Conservation (phyloP, 75 land plant genomes). For the Pseudotsuga menziesii region DNA sequence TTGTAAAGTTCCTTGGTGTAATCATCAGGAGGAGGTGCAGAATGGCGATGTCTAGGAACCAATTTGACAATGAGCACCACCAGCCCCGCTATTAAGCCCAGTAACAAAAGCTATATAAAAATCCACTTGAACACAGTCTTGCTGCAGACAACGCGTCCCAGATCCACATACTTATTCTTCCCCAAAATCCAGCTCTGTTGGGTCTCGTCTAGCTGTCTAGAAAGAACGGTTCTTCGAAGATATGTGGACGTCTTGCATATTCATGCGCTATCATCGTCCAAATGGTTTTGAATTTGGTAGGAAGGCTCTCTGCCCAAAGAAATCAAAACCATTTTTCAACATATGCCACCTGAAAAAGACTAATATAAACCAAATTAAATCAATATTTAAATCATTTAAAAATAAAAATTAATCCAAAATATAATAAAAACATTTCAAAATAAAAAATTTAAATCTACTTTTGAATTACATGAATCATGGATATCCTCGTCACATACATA, state of each 20-base stretch:
- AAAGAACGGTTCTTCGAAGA: constrained; percentile 40
- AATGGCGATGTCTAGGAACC: constrained; percentile 60
- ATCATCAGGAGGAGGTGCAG: constrained; percentile 72
- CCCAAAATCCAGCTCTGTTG: constrained; percentile 93
- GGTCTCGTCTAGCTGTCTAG: constrained; percentile 54
- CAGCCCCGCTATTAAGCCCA: constrained; percentile 60
- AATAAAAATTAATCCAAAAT: too few species aligned
- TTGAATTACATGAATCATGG: too few species aligned
- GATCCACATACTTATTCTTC: constrained; percentile 79
- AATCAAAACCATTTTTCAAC: too few species aligned
- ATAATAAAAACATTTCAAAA: too few species aligned
- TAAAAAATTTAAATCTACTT: too few species aligned
- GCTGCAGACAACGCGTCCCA: constrained; percentile 85
- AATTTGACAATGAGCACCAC: constrained; percentile 62
- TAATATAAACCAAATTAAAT: too few species aligned
- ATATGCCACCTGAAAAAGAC: too few species aligned
- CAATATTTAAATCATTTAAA: too few species aligned
- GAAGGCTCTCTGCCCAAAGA: too few species aligned
- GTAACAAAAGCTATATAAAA: constrained; percentile 41
- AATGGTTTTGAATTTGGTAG: too few species aligned
- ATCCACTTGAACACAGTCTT: constrained; percentile 72
- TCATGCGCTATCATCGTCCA: constrained; percentile 45
- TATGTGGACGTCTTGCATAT: constrained; percentile 42
- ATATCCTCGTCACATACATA: too few species aligned
- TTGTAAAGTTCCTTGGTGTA: too few species aligned